Evolutionary conservation across 83 land plant species (phyloP).

Genomic region (Picea abies): DNA sequence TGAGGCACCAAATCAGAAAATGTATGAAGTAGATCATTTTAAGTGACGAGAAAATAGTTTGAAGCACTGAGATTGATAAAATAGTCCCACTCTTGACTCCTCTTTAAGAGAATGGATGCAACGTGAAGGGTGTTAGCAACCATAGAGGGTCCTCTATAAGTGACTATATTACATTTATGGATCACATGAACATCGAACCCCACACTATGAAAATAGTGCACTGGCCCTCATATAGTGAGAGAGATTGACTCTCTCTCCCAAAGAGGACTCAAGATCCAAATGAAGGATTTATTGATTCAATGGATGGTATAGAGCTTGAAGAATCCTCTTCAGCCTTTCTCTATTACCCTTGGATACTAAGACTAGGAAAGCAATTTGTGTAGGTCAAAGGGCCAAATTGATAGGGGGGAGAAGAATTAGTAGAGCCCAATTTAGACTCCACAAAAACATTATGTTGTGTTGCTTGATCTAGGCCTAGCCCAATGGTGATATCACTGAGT

Average conservation of each 20-base stretch:
- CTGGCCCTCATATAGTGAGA: conserved; percentile 8
- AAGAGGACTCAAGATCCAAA: conserved; percentile 28
- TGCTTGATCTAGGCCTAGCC: background rate
- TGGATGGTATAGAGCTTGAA: conserved; percentile 30
- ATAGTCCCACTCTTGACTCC: conserved; percentile 31
- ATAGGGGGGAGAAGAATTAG: background rate
- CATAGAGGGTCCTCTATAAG: conserved; percentile 40
- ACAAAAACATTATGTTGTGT: background rate
- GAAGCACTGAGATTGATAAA: conserved; percentile 38
- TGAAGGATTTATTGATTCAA: conserved; percentile 26
- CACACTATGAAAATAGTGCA: conserved; percentile 8
- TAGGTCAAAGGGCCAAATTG: conserved; percentile 2
- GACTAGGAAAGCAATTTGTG: conserved; percentile 22
- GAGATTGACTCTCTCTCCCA: conserved; percentile 18
- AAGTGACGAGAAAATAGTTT: conserved; percentile 30
- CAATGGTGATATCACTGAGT: background rate
- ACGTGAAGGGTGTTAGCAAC: conserved; percentile 37
- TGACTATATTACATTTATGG: conserved; percentile 30
- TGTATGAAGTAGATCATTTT: conserved; percentile 27
- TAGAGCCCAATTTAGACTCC: background rate
- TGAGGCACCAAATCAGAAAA: conserved; percentile 24
- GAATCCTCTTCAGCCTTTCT: conserved; percentile 27
- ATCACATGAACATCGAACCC: conserved; percentile 29
- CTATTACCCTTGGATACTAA: conserved; percentile 33
- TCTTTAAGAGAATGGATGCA: conserved; percentile 26